phyloP scores from a whole-genome alignment of 192 early-diverging fungal genomes.

The Entophlyctis luteolus region DNA sequence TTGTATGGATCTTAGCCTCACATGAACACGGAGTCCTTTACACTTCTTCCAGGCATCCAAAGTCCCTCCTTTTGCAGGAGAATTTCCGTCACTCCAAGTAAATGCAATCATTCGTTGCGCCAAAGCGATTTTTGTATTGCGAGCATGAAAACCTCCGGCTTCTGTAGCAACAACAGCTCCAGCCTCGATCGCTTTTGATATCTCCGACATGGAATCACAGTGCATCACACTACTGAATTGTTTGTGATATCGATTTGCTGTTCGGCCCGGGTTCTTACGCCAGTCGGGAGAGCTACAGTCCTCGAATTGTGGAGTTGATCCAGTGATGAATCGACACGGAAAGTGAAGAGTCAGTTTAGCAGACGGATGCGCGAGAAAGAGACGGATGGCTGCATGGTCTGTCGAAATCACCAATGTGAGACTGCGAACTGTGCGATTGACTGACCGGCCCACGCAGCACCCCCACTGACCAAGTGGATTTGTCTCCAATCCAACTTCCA shows the following conservation, averaged over 20 bases:
- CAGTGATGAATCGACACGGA: not conserved
- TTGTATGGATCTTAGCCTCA: not conserved
- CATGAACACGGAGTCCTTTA: constrained; percentile 5
- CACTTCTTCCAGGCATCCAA: constrained; percentile 6
- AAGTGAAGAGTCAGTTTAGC: not conserved
- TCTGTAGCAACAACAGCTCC: constrained; percentile 1
- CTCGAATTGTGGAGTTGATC: not conserved
- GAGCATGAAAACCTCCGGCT: not conserved
- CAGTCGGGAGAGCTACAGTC: not conserved
- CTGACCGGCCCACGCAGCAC: constrained; percentile 1
- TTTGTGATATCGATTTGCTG: not conserved
- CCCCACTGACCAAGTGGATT: not conserved
- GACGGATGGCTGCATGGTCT: not conserved
- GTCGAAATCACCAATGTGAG: not conserved
- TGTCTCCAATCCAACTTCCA: constrained; percentile 7
- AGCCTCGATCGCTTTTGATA: not conserved
- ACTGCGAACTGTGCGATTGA: not conserved
- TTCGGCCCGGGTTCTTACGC: not conserved
- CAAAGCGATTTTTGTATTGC: constrained; percentile 1
- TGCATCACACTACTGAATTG: not conserved
- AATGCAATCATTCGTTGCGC: not conserved
- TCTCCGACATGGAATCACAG: not conserved
- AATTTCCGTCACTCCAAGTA: not conserved
- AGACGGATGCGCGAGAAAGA: not conserved
- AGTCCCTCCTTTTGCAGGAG: constrained; percentile 1